Evolutionary conservation across 2,329 filamentous ascomycete species (phyloP), one percentile per base, ranked within the genome.

Genomic region (Monilinia fructigena): DNA sequence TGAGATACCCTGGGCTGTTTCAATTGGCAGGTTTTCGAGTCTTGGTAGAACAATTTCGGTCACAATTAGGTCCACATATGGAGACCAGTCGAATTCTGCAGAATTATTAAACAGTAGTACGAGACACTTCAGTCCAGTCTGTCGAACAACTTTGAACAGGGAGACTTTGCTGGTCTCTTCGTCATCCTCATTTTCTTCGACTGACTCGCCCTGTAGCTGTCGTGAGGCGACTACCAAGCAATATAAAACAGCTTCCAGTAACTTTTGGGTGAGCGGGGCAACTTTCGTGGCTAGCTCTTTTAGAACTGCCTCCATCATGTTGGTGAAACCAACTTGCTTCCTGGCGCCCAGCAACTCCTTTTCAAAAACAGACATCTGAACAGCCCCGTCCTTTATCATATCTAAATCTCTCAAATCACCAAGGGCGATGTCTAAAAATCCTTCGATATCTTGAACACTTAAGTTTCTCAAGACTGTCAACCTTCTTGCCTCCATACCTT

Each of bases 1-100:
- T 3, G 95, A 98, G 10, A 97, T 82, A 18, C 92, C 92, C 75
- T 99, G 93, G 0, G 92, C 90, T 54, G 92, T 97, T 79, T 99
- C 95, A 6, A 85, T 82, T 0, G 93, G 86, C 64, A 99, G 85
- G 66, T 90, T 91, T 2, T 89, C 85, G 23, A 98, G 81, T 70
- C 92, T 85, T 23, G 92, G 92, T 62, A 86, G 86, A 55, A 99
- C 83, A 35, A 96, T 80, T 74, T 97, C 89, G 38, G 85, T 80
- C 63, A 95, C 86, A 62, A 98, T 88, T 0, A 85, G 78, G 11
- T 85, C 82, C 48, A 91, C 84, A 75, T 93, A 96, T 1, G 83
- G 80, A 2, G 81, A 81, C 90, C 93, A 96, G 61, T 90, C 83
- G 68, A 89, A 89, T 12, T 83, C 82, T 2, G 86, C 83, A 26